Base-by-base conservation (phyloP, 257 asterid genomes). In the Solanum pennellii region DNA sequence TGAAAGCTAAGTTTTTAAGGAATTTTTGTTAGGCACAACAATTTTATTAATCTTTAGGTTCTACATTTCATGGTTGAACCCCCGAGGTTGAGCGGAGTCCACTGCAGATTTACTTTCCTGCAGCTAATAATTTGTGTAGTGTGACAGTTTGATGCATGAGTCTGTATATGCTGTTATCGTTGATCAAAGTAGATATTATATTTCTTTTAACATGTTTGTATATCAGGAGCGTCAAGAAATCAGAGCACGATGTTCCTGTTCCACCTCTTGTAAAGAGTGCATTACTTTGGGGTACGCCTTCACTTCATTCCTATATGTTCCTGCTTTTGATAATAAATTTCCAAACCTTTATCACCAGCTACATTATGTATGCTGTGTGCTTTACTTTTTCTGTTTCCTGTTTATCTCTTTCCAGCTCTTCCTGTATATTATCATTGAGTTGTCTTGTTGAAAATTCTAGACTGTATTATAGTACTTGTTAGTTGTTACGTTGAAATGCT, bases 241-340 rank as follows among this genome's bases (percentile, higher is more conserved):
- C 99, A 16, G 99, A 96, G 83, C 94, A 97, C 16, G 99, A 97
- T 83, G 89, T 97, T 90, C 99, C 98, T 82, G 95, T 97, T 88
- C 99, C 99, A 44, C 99, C 99, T 84, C 98, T 95, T 85, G 7
- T 97, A 86, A 96, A 95, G 95, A 95, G 98, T 87, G 98, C 99
- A 41, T 93, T 93, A 75, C 98, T 97, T 84, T 97, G 99, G 99
- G 99, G 99, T 95, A 94, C 75, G 88, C 71, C 87, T 89, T 89
- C 45, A 44, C 91, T 89, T 91, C 39, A 35, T 56, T 68, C 9
- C 80, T n/a, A 41, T 49, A 65, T 84, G 5, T 86, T 80, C 6
- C 83, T 83, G 49, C 82, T 85, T 80, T 31, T 83, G 27, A 47
- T 31, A 41, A n/a, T 12, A 47, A 71, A 68, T 3, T 85, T 27